Conservation (phyloP, 345 rosid species). For the Fremontodendron californicum region DNA sequence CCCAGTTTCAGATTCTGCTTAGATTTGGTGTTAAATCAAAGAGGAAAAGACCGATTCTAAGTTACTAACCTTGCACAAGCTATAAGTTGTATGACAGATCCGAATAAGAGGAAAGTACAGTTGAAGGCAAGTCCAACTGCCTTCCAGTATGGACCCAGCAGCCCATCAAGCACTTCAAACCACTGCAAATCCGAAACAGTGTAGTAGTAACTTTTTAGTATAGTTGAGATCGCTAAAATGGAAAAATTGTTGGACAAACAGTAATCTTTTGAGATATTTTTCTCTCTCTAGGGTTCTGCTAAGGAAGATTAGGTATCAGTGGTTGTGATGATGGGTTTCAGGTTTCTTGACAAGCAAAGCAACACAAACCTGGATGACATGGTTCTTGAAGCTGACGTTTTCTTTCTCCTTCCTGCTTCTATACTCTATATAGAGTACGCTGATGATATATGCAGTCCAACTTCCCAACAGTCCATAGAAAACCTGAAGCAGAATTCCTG, state of each 20-base stretch:
- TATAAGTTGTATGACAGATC: constrained; percentile 96
- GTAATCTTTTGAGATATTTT: neutral
- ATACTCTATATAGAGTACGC: constrained; percentile 88
- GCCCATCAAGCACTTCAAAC: constrained; percentile 97
- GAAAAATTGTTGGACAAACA: neutral
- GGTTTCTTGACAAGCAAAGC: neutral
- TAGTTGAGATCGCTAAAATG: neutral
- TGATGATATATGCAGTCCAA: constrained; percentile 99
- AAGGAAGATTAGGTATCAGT: constrained; percentile 15
- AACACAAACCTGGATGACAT: constrained; percentile 69
- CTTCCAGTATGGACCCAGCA: constrained; percentile 95
- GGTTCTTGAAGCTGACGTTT: constrained; percentile 91
- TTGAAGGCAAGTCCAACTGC: constrained; percentile 93
- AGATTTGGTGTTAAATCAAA: neutral
- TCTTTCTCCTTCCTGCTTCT: constrained; percentile 92
- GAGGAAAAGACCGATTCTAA: neutral
- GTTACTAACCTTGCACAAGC: constrained; percentile 92
- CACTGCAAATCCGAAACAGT: constrained; percentile 47
- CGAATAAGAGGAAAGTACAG: constrained; percentile 93
- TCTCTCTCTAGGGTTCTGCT: neutral
- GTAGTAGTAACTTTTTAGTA: neutral
- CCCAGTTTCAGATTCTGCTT: neutral
- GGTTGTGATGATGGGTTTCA: constrained; percentile 1
- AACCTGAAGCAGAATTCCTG: constrained; percentile 81
- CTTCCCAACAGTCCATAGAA: constrained; percentile 90